Percentiles rank a stretch among this genome's conserved stretches.
phyloP scores from a whole-genome alignment of 2,329 filamentous ascomycete species.

The Venturia pyrina region DNA sequence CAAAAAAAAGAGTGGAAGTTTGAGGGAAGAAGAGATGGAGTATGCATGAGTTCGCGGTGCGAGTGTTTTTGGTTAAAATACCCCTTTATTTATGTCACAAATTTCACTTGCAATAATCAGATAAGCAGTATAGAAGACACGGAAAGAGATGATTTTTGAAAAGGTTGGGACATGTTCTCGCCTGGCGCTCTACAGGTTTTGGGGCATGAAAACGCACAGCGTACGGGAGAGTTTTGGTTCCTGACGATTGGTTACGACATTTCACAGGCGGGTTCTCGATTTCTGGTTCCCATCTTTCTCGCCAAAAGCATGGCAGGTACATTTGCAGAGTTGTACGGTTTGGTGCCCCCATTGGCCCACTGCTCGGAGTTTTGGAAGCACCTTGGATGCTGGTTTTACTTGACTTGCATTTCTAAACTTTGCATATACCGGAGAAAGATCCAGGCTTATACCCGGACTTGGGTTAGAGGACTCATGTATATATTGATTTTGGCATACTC shows the following conservation, averaged over 20 bases:
- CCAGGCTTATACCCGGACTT: neutral
- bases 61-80: neutral
- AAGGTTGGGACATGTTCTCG: neutral
- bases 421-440: neutral
- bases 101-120: neutral
- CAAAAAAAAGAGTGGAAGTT: constrained; percentile 10
- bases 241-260: neutral
- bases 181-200: neutral
- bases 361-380: constrained; percentile 1
- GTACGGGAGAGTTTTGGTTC: neutral
- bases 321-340: neutral
- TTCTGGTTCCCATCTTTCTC: neutral
- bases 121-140: neutral
- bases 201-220: neutral
- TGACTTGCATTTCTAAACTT: neutral
- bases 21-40: constrained; percentile 11
- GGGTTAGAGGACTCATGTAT: neutral
- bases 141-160: neutral
- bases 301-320: constrained; percentile 3
- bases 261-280: neutral
- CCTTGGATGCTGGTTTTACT: neutral
- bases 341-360: neutral
- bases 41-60: neutral
- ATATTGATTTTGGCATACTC: neutral
- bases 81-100: neutral